A percentile compares a stretch with the other conserved stretches of the same genome.
These are phyloP conservation scores for Houttuynia cordata DNA, from an alignment of 164 flowering plant species.

Conservation along the genomic window DNA sequence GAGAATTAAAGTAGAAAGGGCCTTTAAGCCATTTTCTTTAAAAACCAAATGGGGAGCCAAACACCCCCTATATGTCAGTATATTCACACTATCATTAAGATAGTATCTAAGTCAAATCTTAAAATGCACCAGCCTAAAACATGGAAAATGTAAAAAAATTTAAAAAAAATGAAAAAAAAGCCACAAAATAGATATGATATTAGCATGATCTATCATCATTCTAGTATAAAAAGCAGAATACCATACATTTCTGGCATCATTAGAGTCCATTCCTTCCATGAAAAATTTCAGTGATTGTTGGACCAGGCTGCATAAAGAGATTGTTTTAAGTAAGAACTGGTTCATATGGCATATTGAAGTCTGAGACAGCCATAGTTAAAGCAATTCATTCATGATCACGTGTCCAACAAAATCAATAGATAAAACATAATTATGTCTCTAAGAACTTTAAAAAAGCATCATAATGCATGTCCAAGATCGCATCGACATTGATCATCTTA, in stretches of 20 bases:
- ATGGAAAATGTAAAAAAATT: no score
- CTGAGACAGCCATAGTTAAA: background rate
- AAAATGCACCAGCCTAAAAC: no score
- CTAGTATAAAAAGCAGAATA: slow-evolving; percentile 13
- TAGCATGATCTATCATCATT: background rate
- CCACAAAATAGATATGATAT: no score
- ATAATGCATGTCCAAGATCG: background rate
- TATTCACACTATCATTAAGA: no score
- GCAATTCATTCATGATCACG: background rate
- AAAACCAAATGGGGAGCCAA: no score
- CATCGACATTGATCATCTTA: background rate
- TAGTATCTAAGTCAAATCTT: no score
- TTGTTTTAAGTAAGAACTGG: slow-evolving; percentile 3
- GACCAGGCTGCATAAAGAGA: slow-evolving; percentile 50
- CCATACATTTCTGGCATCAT: slow-evolving; percentile 71
- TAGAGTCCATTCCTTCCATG: slow-evolving; percentile 46
- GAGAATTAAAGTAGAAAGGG: no score
- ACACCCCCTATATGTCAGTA: no score
- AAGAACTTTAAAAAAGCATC: background rate
- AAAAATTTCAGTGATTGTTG: slow-evolving; percentile 63
- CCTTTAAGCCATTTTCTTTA: no score
- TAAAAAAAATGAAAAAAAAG: no score
- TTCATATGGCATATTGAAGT: background rate
- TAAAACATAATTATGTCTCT: background rate
- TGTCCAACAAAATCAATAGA: background rate